Conservation (phyloP, 2,329 filamentous ascomycete species). For the Metarhizium guizhouense region DNA sequence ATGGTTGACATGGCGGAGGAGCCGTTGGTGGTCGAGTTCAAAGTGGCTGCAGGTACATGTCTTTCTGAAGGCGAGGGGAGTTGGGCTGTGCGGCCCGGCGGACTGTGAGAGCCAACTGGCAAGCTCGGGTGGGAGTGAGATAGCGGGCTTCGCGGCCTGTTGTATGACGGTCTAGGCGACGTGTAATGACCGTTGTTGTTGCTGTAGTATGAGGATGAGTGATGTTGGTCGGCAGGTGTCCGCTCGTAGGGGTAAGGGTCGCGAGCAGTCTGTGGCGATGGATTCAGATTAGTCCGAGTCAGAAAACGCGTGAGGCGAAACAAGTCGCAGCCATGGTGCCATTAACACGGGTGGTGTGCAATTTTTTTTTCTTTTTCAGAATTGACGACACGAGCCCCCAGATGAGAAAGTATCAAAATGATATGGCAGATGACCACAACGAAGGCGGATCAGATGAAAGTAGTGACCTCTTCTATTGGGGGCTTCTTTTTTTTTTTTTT, state of each 20-base stretch:
- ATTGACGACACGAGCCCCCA: not conserved
- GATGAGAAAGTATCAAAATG: not conserved
- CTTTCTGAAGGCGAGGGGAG: conserved; percentile 40
- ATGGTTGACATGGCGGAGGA: conserved; percentile 25
- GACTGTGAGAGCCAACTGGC: conserved; percentile 32
- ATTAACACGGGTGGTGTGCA: not conserved
- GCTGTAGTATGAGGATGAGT: conserved; percentile 35
- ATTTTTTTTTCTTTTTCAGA: not conserved
- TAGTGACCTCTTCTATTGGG: not conserved
- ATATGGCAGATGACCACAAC: not conserved
- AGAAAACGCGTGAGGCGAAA: not conserved
- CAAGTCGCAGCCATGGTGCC: conserved; percentile 1
- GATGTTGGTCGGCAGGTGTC: conserved; percentile 30
- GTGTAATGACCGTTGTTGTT: conserved; percentile 38
- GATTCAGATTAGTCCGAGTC: not conserved
- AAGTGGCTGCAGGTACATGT: conserved; percentile 30
- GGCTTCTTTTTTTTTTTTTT: not conserved
- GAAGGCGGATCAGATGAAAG: not conserved
- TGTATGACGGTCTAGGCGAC: conserved; percentile 37
- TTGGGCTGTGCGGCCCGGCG: conserved; percentile 28
- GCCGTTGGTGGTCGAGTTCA: conserved; percentile 32
- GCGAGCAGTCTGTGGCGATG: conserved; percentile 28
- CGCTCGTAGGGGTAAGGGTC: conserved; percentile 41
- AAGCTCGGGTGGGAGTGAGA: conserved; percentile 40
- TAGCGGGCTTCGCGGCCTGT: conserved; percentile 39